Base-by-base conservation (phyloP, 2,329 filamentous ascomycete genomes). In the Aspergillus caelatus region DNA sequence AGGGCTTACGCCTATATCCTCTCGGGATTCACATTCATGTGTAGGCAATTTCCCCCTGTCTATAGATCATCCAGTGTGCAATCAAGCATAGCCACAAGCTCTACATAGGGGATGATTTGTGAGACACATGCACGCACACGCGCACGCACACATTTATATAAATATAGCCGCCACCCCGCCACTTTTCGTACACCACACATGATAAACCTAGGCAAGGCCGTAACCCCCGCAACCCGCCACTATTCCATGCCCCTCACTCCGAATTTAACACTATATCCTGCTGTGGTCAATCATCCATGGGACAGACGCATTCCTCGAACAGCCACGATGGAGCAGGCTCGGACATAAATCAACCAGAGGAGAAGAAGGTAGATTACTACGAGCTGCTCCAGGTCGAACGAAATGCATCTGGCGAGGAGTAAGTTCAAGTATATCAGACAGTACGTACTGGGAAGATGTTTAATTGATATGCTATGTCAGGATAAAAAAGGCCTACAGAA, bases 401-500 rank as follows among this genome's bases (percentile, higher is more conserved):
- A 64, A 83, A 86, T 65, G 93, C 93, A 39, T 88, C 88, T 7
- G 91, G 94, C 52, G 91, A 96, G 61, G 94, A 97, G 89, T 93
- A 79, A 74, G 85, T 74, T 63, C 50, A 41, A 9, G 14, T 32
- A 21, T 50, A 30, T 12, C 6, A 23, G 19, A 26, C 26, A 52
- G 11, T 34, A 55, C 26, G 16, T 39, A 21, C 11, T 6, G 23
- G 11, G 21, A 41, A 41, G 58, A 59, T 64, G 60, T 12, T 55
- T 48, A 32, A 59, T 30, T 54, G 12, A 28, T 23, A 3, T 16
- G 58, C 54, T 11, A 30, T 46, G 11, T 1, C 55, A 94, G 91
- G 67, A 93, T 99, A 73, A 97, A 97, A 74, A 96, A 93, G 73
- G 93, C 94, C 16, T 99, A 99, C 79, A 88, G 93, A 67, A 89